These are phyloP conservation scores for Wakefieldia striispora DNA, from an alignment of 768 basidiomycete species.

Conservation along the genomic window DNA sequence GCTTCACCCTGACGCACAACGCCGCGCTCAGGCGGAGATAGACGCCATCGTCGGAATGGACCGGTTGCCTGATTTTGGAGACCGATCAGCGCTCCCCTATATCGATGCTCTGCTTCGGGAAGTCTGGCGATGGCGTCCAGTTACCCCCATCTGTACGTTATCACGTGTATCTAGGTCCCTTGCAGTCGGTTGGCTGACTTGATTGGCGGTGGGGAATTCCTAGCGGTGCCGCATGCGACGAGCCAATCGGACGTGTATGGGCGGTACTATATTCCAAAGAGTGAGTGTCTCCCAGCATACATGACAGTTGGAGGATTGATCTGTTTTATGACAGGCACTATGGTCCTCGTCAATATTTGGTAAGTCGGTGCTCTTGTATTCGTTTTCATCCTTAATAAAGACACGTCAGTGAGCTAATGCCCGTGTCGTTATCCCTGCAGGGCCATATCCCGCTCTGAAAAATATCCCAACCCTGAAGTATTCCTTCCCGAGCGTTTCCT, in stretches of 20 bases:
- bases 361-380: neutral
- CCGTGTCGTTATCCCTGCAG: neutral
- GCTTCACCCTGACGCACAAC: constrained; percentile 20
- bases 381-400: neutral
- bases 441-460: constrained; percentile 4
- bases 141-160: constrained; percentile 10
- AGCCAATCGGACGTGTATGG: constrained; percentile 16
- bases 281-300: neutral
- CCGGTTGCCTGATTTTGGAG: constrained; percentile 23
- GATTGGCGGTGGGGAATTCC: no score
- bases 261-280: constrained; percentile 22
- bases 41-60: constrained; percentile 20
- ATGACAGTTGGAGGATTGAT: neutral
- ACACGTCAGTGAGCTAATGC: no score
- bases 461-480: constrained; percentile 1
- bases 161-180: no score
- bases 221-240: constrained; percentile 11
- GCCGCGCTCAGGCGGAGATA: constrained; percentile 19
- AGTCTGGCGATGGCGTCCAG: constrained; percentile 20
- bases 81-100: constrained; percentile 25
- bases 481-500: constrained; percentile 5
- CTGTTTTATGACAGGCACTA: neutral
- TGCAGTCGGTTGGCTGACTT: no score
- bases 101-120: constrained; percentile 26
- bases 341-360: constrained; percentile 1